Evolutionary conservation across 2,329 filamentous ascomycete species (phyloP).

Genomic region (Fusarium sp.): DNA sequence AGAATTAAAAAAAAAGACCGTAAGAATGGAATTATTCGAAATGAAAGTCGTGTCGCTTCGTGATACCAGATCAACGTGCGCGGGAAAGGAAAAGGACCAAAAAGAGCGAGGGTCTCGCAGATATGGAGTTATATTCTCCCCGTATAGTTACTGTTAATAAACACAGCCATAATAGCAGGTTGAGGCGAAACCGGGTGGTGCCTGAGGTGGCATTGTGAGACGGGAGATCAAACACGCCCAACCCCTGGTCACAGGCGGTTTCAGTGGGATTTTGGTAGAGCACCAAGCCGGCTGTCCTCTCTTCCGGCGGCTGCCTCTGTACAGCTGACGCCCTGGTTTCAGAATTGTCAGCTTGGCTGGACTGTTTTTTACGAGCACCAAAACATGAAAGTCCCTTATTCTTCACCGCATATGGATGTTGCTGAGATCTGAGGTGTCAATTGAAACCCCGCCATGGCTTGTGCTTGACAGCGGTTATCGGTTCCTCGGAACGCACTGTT

Average conservation of each 20-base stretch:
- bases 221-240: slow-evolving; percentile 35
- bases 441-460: neutral
- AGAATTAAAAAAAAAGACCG: slow-evolving; percentile 14
- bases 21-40: slow-evolving; percentile 21
- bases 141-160: neutral
- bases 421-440: neutral
- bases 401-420: neutral
- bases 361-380: neutral
- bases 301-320: slow-evolving; percentile 8
- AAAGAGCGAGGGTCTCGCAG: neutral
- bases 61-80: slow-evolving; percentile 32
- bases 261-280: neutral
- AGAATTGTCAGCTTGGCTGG: neutral
- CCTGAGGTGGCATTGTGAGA: slow-evolving; percentile 38
- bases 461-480: neutral
- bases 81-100: neutral
- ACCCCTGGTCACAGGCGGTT: slow-evolving; percentile 9
- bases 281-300: slow-evolving; percentile 21
- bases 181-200: slow-evolving; percentile 40
- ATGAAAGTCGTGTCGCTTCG: slow-evolving; percentile 23
- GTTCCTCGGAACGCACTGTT: neutral
- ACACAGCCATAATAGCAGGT: neutral
- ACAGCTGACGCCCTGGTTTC: slow-evolving; percentile 11
- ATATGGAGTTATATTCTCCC: slow-evolving; percentile 13
- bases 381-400: neutral